Base-by-base conservation (phyloP, 2,329 filamentous ascomycete species). In the Ascochyta rabiei region DNA sequence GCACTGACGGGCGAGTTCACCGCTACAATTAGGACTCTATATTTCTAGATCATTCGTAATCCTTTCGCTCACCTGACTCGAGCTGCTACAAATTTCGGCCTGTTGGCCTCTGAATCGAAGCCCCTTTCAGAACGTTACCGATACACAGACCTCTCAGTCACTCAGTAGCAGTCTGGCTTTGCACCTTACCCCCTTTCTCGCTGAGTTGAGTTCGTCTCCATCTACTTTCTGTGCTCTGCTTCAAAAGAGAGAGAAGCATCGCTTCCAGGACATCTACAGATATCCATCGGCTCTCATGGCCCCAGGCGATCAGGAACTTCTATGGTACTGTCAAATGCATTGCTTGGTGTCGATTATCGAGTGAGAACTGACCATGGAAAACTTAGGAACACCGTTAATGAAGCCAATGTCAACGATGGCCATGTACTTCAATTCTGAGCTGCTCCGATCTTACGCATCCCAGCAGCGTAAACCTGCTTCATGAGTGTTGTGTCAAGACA, bases 81-180 rank as follows among this genome's bases (percentile, higher is more conserved):
- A 37, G 10, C 1, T 15, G 46, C 8, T 31, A 19, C 18, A 33
- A 9, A 8, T 15, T 12, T 4, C 10, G 16, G 16, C 9, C 24
- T 13, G 26, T 41, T 19, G 46, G 26, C n/a, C 6, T 37, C 34
- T 31, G 30, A 9, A 49, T 34, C 2, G 33, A 59, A 53, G 16
- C 44, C 52, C 35, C 52, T 18, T 49, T 42, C 39, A 21, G 59
- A 43, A 31, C 6, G 54, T 45, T n/a, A 62, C 57, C 16, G 61
- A n/a, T 8, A 46, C 26, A 53, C 59, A 63, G n/a, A 52, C 53
- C 18, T 58, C 45, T 51, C 59, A 67, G 18, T 63, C 60, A 28
- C 56, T 54, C 44, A 59, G 23, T 18, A 62, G 28, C 45, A 47
- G 21, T 19, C 12, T 23, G 15, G 49, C 54, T 28, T 23, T 39